Evolutionary conservation across 495 filamentous ascomycete species (phyloP).

Genomic region (Thermothielavioides terrestris): DNA sequence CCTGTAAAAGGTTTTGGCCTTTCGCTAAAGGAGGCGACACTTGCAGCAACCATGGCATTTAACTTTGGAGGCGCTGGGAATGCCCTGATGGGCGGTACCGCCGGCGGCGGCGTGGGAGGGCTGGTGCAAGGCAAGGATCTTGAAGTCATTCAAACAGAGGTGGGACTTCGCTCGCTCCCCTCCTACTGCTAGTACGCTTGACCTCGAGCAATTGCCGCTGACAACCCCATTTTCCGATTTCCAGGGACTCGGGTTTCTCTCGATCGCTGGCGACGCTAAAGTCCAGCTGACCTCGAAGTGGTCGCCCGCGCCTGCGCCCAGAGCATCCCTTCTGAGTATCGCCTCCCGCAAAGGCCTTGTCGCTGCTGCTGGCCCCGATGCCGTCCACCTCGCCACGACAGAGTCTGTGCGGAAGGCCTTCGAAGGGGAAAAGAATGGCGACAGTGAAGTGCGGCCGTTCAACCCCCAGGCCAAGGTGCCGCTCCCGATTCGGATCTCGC

Average conservation of each 20-base stretch:
- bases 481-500: conserved; percentile 68
- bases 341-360: conserved; percentile 73
- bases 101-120: conserved; percentile 30
- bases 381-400: conserved; percentile 67
- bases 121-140: conserved; percentile 48
- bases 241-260: conserved; percentile 74
- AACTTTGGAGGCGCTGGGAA: conserved; percentile 37
- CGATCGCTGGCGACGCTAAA: conserved; percentile 70
- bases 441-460: conserved; percentile 61
- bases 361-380: conserved; percentile 78
- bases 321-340: conserved; percentile 76
- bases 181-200: too few relatives aligned
- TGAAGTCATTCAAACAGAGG: conserved; percentile 49
- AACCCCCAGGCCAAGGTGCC: conserved; percentile 63
- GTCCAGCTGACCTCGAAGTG: conserved; percentile 74
- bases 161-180: background rate
- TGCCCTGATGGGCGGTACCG: conserved; percentile 18
- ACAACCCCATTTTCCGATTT: too few relatives aligned
- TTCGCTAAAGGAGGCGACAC: conserved; percentile 19
- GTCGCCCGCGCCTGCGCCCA: conserved; percentile 68
- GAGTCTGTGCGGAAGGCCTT: conserved; percentile 71
- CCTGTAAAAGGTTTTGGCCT: conserved; percentile 21
- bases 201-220: too few relatives aligned
- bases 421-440: conserved; percentile 44
- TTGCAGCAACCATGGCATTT: conserved; percentile 55